Evolutionary conservation across 441 rosid species (phyloP), one percentile per base, ranked within the genome.

Genomic region (Brassica hybrid): DNA sequence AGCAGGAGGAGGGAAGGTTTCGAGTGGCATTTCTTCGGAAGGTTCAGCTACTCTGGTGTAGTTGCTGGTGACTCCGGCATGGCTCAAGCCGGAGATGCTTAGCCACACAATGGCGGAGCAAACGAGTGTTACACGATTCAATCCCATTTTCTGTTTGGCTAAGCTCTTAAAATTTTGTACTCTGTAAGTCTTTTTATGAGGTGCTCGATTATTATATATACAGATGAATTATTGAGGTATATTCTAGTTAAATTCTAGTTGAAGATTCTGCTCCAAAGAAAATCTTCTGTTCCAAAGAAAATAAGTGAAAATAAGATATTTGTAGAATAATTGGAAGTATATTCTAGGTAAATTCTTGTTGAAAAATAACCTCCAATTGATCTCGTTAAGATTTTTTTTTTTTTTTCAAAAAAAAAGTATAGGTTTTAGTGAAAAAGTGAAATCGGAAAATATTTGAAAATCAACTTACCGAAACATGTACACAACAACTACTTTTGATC

Each of bases 1-100:
- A 0, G 80, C 9, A 13, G 80, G 83, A 62, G 78, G 80, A 75
- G 76, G 83, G 6, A 80, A 75, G 4, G 76, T 66, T 66, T 80
- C 80, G 5, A 75, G 76, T 14, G 80, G 73, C 80, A 80, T 80
- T 27, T 75, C 77, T 7, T 52, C 59, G 0, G 77, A 71, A 1
- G 83, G 77, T 67, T 80, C 76, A 48, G 82, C 60, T 1, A 58
- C 69, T 65, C 82, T 75, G 1, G 18, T 11, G 16, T 65, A 75
- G 4, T 0, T 41, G 60, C 36, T 11, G 14, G 82, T 79, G 18
- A 74, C 58, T 27, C 82, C 82, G 0, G 56, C 82, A 6, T 79
- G 17, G 48, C 43, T 57, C 3, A 69, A 41, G 1, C 2, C 3
- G 3, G 14, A 41, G 1, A 79, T 1, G 18, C 6, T 65, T 57